Evolutionary conservation across 805 yeast genomes (phyloP).

Genomic region (Starmerella floricola): DNA sequence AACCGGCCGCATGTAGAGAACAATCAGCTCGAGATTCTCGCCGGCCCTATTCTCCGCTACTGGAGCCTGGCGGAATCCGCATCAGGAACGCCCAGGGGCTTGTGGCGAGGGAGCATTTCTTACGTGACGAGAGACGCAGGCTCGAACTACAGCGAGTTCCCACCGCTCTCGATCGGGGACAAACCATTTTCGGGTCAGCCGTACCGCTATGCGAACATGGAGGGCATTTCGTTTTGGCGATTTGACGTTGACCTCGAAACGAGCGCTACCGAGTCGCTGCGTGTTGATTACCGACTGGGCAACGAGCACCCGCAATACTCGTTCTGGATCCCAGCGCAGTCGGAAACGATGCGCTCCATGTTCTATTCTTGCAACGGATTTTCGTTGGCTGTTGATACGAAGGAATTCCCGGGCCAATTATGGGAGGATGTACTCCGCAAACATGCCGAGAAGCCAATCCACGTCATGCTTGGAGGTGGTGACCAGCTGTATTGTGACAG

Average conservation of each 20-base stretch:
- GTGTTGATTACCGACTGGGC: slow-evolving; percentile 51
- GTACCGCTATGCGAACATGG: slow-evolving; percentile 34
- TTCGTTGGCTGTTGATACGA: slow-evolving; percentile 58
- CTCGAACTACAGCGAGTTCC: slow-evolving; percentile 24
- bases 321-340: slow-evolving; percentile 54
- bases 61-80: slow-evolving; percentile 46
- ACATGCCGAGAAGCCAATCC: slow-evolving; percentile 52
- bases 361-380: slow-evolving; percentile 89
- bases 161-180: slow-evolving; percentile 26
- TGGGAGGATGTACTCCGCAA: slow-evolving; percentile 75
- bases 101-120: slow-evolving; percentile 59
- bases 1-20: slow-evolving; percentile 9
- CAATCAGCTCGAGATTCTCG: slow-evolving; percentile 19
- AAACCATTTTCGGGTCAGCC: slow-evolving; percentile 33
- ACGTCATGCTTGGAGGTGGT: slow-evolving; percentile 96
- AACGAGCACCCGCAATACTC: slow-evolving; percentile 37
- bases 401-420: slow-evolving; percentile 55
- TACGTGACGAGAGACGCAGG: slow-evolving; percentile 43
- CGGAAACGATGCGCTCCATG: slow-evolving; percentile 65
- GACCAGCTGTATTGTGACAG: slow-evolving; percentile 89
- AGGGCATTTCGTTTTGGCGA: slow-evolving; percentile 45
- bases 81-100: slow-evolving; percentile 18
- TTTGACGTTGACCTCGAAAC: slow-evolving; percentile 45
- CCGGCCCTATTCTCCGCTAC: slow-evolving; percentile 67
- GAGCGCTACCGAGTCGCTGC: slow-evolving; percentile 39